A percentile compares a stretch with the other conserved stretches of the same genome.
Evolutionary conservation across 768 basidiomycete species (phyloP).

Genomic region (Macrolepiota albuminosa): DNA sequence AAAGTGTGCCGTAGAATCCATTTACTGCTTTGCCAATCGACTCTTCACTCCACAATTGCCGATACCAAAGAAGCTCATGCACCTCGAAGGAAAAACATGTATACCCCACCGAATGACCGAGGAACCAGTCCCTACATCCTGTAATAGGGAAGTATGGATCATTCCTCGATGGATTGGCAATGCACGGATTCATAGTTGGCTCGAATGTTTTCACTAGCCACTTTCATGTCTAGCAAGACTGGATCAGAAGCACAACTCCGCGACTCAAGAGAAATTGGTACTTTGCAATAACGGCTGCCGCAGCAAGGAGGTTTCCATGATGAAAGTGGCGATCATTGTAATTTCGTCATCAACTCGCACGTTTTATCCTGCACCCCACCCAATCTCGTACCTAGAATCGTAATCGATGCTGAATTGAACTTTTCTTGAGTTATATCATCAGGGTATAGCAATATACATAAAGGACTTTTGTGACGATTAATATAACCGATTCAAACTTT

Average conservation of each 20-base stretch:
- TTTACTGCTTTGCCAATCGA: no score
- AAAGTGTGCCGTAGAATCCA: no score
- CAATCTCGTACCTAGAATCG: slow-evolving; percentile 27
- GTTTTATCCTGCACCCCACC: slow-evolving; percentile 27
- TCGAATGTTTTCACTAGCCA: slow-evolving; percentile 15
- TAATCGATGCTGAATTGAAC: slow-evolving; percentile 3
- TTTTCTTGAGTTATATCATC: no score
- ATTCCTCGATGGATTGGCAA: no score
- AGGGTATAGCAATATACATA: no score
- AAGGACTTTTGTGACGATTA: slow-evolving; percentile 8
- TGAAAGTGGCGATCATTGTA: slow-evolving; percentile 34
- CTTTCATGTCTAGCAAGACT: slow-evolving; percentile 1
- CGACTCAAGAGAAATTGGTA: slow-evolving; percentile 6
- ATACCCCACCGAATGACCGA: no score
- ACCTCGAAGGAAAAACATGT: no score
- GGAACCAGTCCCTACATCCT: no score
- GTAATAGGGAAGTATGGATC: no score
- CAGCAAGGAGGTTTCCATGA: slow-evolving; percentile 28
- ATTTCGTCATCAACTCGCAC: slow-evolving; percentile 26
- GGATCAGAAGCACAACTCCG: background rate
- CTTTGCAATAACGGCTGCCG: slow-evolving; percentile 27
- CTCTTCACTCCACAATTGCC: no score
- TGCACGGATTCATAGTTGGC: no score
- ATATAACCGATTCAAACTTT: slow-evolving; percentile 21
- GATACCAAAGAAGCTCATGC: no score